Conservation (phyloP, 306 rosid species). For the Dryas alaskensis region DNA sequence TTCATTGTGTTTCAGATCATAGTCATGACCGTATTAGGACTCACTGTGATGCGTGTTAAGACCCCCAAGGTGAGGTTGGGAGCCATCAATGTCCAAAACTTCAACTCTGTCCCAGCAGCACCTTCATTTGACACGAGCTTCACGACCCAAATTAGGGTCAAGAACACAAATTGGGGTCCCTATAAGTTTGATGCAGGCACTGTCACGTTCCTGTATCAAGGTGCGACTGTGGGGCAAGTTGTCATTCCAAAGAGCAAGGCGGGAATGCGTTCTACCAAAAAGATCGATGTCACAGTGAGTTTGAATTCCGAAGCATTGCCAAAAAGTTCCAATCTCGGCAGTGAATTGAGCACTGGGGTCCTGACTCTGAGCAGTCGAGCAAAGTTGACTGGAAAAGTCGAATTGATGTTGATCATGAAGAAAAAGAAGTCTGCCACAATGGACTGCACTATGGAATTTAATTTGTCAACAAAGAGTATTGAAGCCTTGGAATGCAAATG, state of each 20-base stretch:
- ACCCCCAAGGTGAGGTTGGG: slow-evolving; percentile 22
- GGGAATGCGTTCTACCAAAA: neutral
- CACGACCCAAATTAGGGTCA: neutral
- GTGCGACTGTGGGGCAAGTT: neutral
- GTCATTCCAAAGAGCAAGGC: neutral
- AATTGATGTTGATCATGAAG: no score
- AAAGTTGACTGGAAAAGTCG: no score
- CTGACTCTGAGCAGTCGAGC: no score
- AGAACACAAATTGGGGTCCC: slow-evolving; percentile 17
- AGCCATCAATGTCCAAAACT: neutral
- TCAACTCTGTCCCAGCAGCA: neutral
- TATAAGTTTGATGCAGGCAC: slow-evolving; percentile 8
- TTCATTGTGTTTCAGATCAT: slow-evolving; percentile 6
- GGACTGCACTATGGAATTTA: no score
- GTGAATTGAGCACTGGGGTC: no score
- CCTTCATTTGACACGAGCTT: slow-evolving; percentile 6
- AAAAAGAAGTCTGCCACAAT: no score
- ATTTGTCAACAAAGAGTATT: no score
- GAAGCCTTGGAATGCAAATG: no score
- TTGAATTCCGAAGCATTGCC: neutral
- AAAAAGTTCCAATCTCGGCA: no score
- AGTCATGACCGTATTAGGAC: neutral
- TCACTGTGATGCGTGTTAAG: slow-evolving; percentile 12
- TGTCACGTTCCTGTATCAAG: slow-evolving; percentile 1
- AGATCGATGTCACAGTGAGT: neutral